Evolutionary conservation across 768 basidiomycete species (phyloP), one percentile per base, ranked within the genome.

Genomic region (Pulveroboletus sp.): DNA sequence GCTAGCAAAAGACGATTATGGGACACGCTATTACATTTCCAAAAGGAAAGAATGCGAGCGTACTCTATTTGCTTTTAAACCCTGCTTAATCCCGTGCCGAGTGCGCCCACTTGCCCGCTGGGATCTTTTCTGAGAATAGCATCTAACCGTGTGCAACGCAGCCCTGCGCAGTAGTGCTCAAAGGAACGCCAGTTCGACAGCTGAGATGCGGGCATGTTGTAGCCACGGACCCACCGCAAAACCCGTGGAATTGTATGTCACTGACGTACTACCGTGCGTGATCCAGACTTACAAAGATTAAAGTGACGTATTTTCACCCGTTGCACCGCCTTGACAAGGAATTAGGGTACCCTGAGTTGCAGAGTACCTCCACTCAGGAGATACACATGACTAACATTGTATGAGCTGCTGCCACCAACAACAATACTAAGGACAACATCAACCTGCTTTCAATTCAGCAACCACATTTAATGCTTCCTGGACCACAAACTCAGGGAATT

Each of bases 401-500:
- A 35, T 35, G 34, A 35, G 34, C 16, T n/a, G 7, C n/a, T n/a
- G 17, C 17, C 16, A n/a, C 34, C 34, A 35, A 5, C 34, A 17
- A 9, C 36, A 37, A 12, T 9, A 37, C 36, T 37, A 20, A 8
- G 1, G 10, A 20, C 9, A 12, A 20, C 21, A 38, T 48, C 44
- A 32, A 43, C 16, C 40, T 33, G 37, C 39, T 38, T 40, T 29
- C 34, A 45, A 46, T 32, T 40, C 27, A 24, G 36, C 39, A 17
- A 24, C 47, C 19, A 39, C 27, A 38, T 39, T 49, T n/a, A 48
- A 14, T 7, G 45, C 53, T 25, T 46, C 56, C 16, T 48, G 41
- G 24, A 55, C 40, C 23, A 60, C 48, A 31, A 51, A 32, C 12
- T 51, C 47, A 16, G 56, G 56, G n/a, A 59, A 55, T 8, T 53